These are phyloP conservation scores for Penicillium italicum DNA, from an alignment of 2,329 filamentous ascomycete species.

Conservation along the genomic window DNA sequence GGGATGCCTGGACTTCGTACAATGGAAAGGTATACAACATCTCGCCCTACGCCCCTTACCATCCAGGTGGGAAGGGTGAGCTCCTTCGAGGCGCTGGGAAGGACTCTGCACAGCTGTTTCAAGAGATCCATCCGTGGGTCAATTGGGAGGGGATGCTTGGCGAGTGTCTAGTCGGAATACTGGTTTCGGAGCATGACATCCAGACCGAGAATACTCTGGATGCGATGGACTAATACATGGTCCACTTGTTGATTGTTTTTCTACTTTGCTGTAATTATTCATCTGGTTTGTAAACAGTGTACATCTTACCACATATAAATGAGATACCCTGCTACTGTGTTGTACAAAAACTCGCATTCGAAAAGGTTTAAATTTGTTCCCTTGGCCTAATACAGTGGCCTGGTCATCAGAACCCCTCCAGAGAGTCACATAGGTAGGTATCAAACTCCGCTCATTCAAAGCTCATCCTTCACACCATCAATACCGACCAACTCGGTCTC, in stretches of 20 bases:
- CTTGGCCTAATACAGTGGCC: not conserved
- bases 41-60: conserved; percentile 81
- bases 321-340: conserved; percentile 14
- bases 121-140: conserved; percentile 64
- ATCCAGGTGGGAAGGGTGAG: conserved; percentile 71
- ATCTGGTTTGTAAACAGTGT: not conserved
- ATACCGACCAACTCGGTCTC: conserved; percentile 89
- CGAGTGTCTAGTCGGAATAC: conserved; percentile 59
- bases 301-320: conserved; percentile 15
- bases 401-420: not conserved
- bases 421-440: not conserved
- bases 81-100: conserved; percentile 62
- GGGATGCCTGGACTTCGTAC: conserved; percentile 85
- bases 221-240: conserved; percentile 55
- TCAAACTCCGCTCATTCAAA: conserved; percentile 26
- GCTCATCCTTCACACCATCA: conserved; percentile 61
- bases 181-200: conserved; percentile 54
- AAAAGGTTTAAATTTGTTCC: not conserved
- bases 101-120: conserved; percentile 62
- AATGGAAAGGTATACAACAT: conserved; percentile 94
- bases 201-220: conserved; percentile 45
- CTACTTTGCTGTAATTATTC: not conserved
- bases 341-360: not conserved
- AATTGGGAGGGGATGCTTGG: conserved; percentile 65
- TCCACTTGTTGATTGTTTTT: not conserved